Evolutionary conservation across 1,284 basidiomycete genomes (phyloP).

Genomic region (Trichosporon faecale): DNA sequence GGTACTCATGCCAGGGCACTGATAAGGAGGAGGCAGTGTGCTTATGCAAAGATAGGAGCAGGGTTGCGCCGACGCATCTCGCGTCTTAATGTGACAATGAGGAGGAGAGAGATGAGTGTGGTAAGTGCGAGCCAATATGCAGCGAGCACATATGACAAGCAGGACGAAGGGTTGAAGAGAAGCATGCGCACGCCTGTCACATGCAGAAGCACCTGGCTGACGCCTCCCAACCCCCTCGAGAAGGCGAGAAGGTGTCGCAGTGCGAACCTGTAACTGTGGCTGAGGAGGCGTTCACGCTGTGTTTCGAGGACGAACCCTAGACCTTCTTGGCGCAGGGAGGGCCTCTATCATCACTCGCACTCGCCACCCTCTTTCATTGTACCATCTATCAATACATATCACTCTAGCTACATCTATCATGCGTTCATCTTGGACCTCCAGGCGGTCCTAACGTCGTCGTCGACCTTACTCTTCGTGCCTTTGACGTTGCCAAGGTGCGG

Average conservation of each 20-base stretch:
- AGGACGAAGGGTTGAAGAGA: too few species aligned
- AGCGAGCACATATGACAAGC: neutral
- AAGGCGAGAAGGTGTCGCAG: neutral
- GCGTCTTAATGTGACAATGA: too few species aligned
- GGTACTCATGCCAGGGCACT: too few species aligned
- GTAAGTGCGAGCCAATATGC: neutral
- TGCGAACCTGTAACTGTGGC: neutral
- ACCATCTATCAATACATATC: neutral
- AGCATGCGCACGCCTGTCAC: neutral
- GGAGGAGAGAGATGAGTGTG: too few species aligned
- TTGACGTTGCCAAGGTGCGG: slow-evolving; percentile 25
- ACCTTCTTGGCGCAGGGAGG: neutral
- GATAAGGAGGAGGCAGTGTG: too few species aligned
- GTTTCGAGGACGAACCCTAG: neutral
- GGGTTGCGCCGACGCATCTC: too few species aligned
- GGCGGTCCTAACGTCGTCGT: neutral
- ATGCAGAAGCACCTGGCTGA: neutral
- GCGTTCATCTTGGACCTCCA: neutral
- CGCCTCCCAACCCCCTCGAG: neutral
- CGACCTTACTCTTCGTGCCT: slow-evolving; percentile 5
- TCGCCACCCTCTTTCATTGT: too few species aligned
- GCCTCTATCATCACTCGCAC: too few species aligned
- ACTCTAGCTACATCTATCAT: neutral
- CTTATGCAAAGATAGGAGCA: too few species aligned
- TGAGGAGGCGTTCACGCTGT: neutral